These are phyloP conservation scores for Phytophthora quininea DNA, from an alignment of 352 stramenopile genomes.

Conservation along the genomic window DNA sequence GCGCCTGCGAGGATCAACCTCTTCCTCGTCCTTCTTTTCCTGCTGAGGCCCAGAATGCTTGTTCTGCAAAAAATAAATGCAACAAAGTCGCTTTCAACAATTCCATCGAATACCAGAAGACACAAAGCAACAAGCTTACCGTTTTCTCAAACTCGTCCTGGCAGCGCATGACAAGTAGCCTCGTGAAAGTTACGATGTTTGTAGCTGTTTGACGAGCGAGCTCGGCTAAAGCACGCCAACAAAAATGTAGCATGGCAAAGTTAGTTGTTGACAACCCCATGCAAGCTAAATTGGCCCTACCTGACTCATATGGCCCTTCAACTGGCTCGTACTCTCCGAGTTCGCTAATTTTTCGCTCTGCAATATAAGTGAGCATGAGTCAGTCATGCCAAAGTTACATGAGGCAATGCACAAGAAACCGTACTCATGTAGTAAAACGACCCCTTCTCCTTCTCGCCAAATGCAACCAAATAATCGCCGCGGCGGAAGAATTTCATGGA, in stretches of 20 bases:
- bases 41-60: conserved; percentile 43
- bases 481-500: conserved; percentile 48
- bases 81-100: neutral
- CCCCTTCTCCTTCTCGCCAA: conserved; percentile 50
- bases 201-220: conserved; percentile 50
- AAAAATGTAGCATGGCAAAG: neutral
- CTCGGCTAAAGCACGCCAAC: conserved; percentile 27
- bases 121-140: conserved; percentile 27
- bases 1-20: conserved; percentile 52
- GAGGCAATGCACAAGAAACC: neutral
- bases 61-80: conserved; percentile 35
- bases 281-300: conserved; percentile 1
- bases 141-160: conserved; percentile 86
- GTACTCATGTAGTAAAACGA: conserved; percentile 71
- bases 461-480: conserved; percentile 43
- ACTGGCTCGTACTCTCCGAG: conserved; percentile 71
- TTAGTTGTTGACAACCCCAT: no score
- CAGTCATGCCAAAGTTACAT: neutral
- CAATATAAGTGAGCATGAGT: neutral
- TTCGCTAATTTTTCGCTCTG: conserved; percentile 57
- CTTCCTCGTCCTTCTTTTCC: conserved; percentile 45
- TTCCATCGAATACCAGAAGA: neutral
- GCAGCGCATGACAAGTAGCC: conserved; percentile 76
- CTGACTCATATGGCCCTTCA: conserved; percentile 63
- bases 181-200: conserved; percentile 71